phyloP scores from a whole-genome alignment of 495 filamentous ascomycete species.

The Delitschia confertaspora region DNA sequence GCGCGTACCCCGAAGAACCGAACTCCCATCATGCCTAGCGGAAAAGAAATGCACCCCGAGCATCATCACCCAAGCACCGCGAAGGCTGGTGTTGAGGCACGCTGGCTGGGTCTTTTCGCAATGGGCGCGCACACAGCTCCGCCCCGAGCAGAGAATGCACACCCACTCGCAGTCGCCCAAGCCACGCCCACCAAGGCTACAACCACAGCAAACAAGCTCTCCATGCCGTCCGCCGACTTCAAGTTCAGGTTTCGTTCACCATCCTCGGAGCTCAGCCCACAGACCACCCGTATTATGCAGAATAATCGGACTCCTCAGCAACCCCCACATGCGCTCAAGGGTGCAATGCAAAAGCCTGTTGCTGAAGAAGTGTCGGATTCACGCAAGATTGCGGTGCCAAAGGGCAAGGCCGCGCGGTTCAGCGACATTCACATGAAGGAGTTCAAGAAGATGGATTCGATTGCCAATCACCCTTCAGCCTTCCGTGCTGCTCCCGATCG shows the following conservation, averaged over 20 bases:
- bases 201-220: constrained; percentile 11
- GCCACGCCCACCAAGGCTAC: constrained; percentile 30
- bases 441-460: constrained; percentile 96
- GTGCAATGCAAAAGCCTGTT: constrained; percentile 14
- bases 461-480: constrained; percentile 71
- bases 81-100: constrained; percentile 34
- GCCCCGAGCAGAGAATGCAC: constrained; percentile 20
- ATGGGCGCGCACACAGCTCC: constrained; percentile 34
- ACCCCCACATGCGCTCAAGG: too few species aligned
- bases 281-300: constrained; percentile 70
- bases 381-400: constrained; percentile 69
- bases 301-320: constrained; percentile 55
- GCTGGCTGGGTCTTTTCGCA: constrained; percentile 32
- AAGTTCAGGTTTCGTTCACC: constrained; percentile 61
- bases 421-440: constrained; percentile 74
- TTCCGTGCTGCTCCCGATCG: constrained; percentile 58
- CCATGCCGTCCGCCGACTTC: constrained; percentile 50
- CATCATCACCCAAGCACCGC: constrained; percentile 33
- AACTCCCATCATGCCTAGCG: constrained; percentile 30
- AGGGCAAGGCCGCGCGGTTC: constrained; percentile 66
- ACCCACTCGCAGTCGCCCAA: constrained; percentile 22
- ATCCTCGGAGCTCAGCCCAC: constrained; percentile 52
- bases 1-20: constrained; percentile 29
- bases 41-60: constrained; percentile 35
- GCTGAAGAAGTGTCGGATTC: constrained; percentile 35